phyloP scores from a whole-genome alignment of 2,329 filamentous ascomycete species.

The Nemania bipapillata region DNA sequence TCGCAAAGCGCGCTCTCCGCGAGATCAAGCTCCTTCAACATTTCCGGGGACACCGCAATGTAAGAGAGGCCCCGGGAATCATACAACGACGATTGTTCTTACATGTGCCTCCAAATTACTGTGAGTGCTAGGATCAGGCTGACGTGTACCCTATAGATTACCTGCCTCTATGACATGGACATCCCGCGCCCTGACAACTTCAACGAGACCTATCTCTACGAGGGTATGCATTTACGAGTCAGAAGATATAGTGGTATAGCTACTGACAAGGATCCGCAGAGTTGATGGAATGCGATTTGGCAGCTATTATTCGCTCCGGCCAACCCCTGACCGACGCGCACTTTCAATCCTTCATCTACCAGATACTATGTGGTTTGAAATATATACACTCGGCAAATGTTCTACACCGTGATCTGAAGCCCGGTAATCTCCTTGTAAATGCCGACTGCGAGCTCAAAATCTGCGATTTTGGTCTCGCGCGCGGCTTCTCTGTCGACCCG shows the following conservation, averaged over 20 bases:
- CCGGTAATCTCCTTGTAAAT: constrained; percentile 95
- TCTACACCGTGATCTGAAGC: constrained; percentile 94
- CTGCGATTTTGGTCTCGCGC: constrained; percentile 94
- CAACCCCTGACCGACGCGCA: constrained; percentile 97
- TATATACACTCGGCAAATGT: constrained; percentile 99
- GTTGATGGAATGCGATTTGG: constrained; percentile 98
- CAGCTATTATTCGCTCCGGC: constrained; percentile 95
- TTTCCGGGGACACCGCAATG: constrained; percentile 89
- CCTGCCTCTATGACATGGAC: constrained; percentile 99
- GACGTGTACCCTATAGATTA: constrained; percentile 74
- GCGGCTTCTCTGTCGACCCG: constrained; percentile 95
- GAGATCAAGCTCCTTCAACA: constrained; percentile 99
- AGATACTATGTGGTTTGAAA: constrained; percentile 98
- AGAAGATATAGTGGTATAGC: not conserved
- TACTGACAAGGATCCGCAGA: constrained; percentile 65
- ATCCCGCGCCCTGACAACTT: constrained; percentile 97
- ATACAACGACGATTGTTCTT: not conserved
- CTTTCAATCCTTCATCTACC: constrained; percentile 99
- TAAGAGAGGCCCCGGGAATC: constrained; percentile 56
- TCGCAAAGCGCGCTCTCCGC: constrained; percentile 95
- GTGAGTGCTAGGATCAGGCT: constrained; percentile 47
- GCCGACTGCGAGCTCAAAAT: constrained; percentile 99
- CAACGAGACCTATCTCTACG: constrained; percentile 98
- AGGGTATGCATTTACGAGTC: constrained; percentile 70
- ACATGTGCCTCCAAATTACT: constrained; percentile 33